Conservation (phyloP, 371 early-diverging fungal genomes). For the Syncephalastrum monosporum region DNA sequence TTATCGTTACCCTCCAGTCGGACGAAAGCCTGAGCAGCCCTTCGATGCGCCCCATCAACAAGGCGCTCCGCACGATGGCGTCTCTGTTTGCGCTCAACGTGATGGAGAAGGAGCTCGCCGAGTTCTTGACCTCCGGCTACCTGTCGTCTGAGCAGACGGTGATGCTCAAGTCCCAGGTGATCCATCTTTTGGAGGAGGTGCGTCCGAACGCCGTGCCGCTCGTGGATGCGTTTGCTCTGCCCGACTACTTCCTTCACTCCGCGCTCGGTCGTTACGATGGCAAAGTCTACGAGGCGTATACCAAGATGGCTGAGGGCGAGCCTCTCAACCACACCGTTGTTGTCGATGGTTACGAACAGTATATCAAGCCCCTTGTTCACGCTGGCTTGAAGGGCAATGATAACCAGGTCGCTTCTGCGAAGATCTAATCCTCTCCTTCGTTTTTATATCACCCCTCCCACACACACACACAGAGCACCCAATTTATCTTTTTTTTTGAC, state of each 20-base stretch:
- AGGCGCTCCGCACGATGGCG: conserved; percentile 48
- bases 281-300: conserved; percentile 70
- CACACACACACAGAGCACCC: too few species aligned
- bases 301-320: conserved; percentile 68
- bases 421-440: conserved; percentile 1
- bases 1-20: conserved; percentile 46
- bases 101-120: conserved; percentile 65
- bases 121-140: conserved; percentile 59
- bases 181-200: conserved; percentile 50
- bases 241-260: conserved; percentile 76
- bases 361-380: conserved; percentile 52
- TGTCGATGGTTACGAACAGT: conserved; percentile 55
- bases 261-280: conserved; percentile 78
- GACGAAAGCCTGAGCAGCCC: conserved; percentile 32
- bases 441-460: too few species aligned
- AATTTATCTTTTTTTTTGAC: too few species aligned
- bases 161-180: conserved; percentile 50
- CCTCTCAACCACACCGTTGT: conserved; percentile 65
- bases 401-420: conserved; percentile 3
- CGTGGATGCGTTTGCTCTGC: conserved; percentile 77
- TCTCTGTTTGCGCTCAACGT: conserved; percentile 61
- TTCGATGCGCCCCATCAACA: conserved; percentile 20
- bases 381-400: conserved; percentile 14
- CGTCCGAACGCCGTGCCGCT: conserved; percentile 72
- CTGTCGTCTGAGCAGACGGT: conserved; percentile 48